These are phyloP conservation scores for Nannizziopsis arthrosporioides DNA, from an alignment of 2,329 filamentous ascomycete genomes.

Conservation along the genomic window DNA sequence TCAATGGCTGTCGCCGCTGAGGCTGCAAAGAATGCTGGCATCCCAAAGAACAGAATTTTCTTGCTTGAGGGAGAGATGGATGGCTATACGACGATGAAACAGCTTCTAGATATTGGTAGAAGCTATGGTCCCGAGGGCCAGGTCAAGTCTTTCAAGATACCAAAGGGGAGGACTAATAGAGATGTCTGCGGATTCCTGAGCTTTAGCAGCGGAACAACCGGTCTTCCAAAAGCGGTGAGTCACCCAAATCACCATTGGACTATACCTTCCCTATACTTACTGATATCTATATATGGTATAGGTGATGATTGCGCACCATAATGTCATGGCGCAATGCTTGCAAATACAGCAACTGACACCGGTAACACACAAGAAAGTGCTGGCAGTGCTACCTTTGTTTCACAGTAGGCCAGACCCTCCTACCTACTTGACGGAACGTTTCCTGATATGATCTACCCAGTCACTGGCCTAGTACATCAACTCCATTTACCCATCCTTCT, in stretches of 20 bases:
- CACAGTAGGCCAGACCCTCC: conserved; percentile 32
- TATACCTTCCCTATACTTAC: conserved; percentile 3
- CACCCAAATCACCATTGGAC: too few species aligned
- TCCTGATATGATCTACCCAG: not conserved
- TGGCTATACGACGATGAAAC: conserved; percentile 37
- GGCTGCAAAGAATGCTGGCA: conserved; percentile 44
- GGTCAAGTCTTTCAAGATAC: conserved; percentile 39
- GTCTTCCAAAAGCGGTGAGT: conserved; percentile 38
- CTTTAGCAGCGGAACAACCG: conserved; percentile 42
- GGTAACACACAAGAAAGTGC: conserved; percentile 38
- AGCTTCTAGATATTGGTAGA: conserved; percentile 26
- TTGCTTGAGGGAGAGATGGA: conserved; percentile 44
- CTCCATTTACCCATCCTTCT: conserved; percentile 52
- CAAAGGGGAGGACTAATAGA: conserved; percentile 43
- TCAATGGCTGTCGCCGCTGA: conserved; percentile 45
- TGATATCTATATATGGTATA: conserved; percentile 11
- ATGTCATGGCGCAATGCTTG: conserved; percentile 50
- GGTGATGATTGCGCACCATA: conserved; percentile 45
- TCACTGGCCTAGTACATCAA: conserved; percentile 51
- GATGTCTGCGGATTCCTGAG: conserved; percentile 45
- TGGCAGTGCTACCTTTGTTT: conserved; percentile 50
- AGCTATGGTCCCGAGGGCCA: conserved; percentile 34
- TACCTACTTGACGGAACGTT: not conserved
- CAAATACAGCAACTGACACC: conserved; percentile 47
- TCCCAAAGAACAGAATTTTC: conserved; percentile 43